Evolutionary conservation across 139 green algal species (phyloP).

Genomic region (Chlorella sorokiniana): DNA sequence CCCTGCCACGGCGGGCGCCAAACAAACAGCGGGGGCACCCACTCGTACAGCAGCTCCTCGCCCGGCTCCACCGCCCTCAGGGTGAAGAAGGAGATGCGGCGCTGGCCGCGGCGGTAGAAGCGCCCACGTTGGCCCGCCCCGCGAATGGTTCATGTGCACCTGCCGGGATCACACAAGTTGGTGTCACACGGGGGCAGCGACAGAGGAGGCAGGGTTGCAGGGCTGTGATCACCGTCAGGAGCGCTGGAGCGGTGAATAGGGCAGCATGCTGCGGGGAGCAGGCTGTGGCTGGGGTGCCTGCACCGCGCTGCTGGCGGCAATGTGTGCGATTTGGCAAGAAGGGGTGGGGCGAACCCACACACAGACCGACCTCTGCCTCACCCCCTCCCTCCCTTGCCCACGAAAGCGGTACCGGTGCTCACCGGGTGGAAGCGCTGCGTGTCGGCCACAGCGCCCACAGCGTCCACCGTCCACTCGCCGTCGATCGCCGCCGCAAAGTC

Average conservation of each 20-base stretch:
- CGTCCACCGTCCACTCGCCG: conserved; percentile 57
- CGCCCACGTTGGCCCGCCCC: conserved; percentile 52
- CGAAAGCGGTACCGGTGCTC: background rate
- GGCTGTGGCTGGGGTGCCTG: too few relatives aligned
- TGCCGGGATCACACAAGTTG: background rate
- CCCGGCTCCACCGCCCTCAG: conserved; percentile 30
- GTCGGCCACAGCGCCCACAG: conserved; percentile 24
- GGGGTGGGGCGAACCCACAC: too few relatives aligned
- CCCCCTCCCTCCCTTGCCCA: too few relatives aligned
- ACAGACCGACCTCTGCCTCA: too few relatives aligned
- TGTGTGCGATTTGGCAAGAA: too few relatives aligned
- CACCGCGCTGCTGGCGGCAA: too few relatives aligned
- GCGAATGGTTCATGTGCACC: conserved; percentile 67
- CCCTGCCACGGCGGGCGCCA: too few relatives aligned
- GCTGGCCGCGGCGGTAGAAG: conserved; percentile 32
- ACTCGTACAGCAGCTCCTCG: conserved; percentile 32
- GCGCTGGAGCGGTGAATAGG: background rate
- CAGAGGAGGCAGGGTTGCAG: background rate
- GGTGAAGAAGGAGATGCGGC: conserved; percentile 54
- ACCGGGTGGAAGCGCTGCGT: conserved; percentile 56
- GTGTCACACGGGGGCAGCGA: background rate
- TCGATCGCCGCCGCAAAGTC: conserved; percentile 55
- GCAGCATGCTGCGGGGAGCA: background rate
- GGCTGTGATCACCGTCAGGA: too few relatives aligned
- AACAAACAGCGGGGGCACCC: background rate